Percentiles rank a stretch among this genome's conserved stretches.
phyloP scores from a whole-genome alignment of 345 rosid genomes.

The Adansonia digitata region DNA sequence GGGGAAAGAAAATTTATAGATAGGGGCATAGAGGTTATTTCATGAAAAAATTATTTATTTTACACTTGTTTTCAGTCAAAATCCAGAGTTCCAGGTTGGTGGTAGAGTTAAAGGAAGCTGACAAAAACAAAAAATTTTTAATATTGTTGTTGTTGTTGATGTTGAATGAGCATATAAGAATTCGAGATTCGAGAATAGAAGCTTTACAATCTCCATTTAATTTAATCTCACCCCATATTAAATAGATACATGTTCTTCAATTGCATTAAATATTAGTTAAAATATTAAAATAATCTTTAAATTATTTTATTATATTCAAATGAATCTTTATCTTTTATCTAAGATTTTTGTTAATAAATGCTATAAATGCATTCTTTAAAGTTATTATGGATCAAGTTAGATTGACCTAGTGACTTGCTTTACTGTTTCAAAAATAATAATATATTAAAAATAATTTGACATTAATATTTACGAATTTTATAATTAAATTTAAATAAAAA shows the following conservation, averaged over 20 bases:
- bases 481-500: no score
- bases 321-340: no score
- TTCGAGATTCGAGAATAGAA: constrained; percentile 52
- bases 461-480: no score
- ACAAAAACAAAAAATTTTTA: constrained; percentile 10
- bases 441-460: no score
- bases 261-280: not conserved
- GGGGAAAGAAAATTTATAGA: not conserved
- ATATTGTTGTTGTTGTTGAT: no score
- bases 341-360: no score
- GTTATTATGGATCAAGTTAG: no score
- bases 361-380: no score
- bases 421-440: not conserved
- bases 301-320: not conserved
- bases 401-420: no score
- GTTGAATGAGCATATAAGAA: constrained; percentile 9
- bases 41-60: not conserved
- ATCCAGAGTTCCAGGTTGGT: constrained; percentile 20
- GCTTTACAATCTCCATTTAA: constrained; percentile 9
- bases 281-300: not conserved
- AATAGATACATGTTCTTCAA: not conserved
- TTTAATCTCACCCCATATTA: not conserved
- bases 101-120: constrained; percentile 20
- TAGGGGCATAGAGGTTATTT: not conserved
- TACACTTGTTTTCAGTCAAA: not conserved